These are phyloP conservation scores for Aquilaria sinensis DNA, from an alignment of 345 rosid genomes.

Conservation along the genomic window DNA sequence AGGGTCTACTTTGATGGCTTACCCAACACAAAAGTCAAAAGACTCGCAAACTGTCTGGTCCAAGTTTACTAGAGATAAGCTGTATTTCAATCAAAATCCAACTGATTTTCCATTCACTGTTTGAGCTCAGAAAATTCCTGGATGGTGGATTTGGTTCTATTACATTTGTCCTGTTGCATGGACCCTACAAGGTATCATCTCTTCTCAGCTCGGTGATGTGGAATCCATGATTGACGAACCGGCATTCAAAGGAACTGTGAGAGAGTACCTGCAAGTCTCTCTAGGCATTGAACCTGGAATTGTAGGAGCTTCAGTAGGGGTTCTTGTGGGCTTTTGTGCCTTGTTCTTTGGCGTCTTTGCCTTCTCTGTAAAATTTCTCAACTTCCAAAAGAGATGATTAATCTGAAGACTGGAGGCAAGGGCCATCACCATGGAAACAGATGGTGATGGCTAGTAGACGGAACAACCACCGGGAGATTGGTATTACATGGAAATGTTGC, in stretches of 20 bases:
- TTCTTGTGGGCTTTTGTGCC: constrained; percentile 43
- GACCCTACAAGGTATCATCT: constrained; percentile 69
- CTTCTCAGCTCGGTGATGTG: constrained; percentile 83
- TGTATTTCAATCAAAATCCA: neutral
- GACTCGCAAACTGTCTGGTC: neutral
- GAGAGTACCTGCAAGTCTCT: constrained; percentile 41
- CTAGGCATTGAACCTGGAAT: constrained; percentile 41
- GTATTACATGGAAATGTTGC: neutral
- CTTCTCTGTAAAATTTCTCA: constrained; percentile 54
- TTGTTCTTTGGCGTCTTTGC: constrained; percentile 64
- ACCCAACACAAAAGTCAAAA: too few species aligned
- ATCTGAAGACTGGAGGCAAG: neutral
- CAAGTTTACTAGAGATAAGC: neutral
- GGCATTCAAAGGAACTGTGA: constrained; percentile 48
- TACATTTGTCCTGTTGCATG: constrained; percentile 80
- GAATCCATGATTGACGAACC: constrained; percentile 51
- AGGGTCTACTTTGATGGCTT: too few species aligned
- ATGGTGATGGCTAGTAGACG: neutral
- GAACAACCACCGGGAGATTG: neutral
- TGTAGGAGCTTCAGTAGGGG: constrained; percentile 47
- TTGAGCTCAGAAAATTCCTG: constrained; percentile 55
- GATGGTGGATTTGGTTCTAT: constrained; percentile 97
- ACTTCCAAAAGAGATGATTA: constrained; percentile 72
- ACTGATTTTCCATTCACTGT: neutral
- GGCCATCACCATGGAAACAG: too few species aligned